phyloP scores from a whole-genome alignment of 331 rosid genomes.

The Spiraea crenata region DNA sequence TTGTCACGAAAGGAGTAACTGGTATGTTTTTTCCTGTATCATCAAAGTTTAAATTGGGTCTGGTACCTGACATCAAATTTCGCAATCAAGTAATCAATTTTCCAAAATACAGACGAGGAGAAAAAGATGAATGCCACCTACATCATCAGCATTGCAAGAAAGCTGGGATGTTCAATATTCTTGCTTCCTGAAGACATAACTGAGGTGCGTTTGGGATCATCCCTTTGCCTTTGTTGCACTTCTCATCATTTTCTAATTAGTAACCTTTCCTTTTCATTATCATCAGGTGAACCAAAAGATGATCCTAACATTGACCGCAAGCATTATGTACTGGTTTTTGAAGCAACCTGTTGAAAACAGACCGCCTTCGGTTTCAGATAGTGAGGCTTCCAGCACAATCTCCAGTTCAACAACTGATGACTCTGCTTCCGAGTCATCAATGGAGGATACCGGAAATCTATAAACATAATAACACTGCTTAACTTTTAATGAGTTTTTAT shows the following conservation, averaged over 20 bases:
- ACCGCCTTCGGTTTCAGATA: constrained; percentile 57
- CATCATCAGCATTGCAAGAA: constrained; percentile 96
- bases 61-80: background rate
- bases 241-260: background rate
- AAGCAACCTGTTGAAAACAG: constrained; percentile 76
- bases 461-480: constrained; percentile 41
- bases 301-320: constrained; percentile 94
- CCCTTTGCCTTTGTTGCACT: background rate
- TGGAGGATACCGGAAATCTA: constrained; percentile 70
- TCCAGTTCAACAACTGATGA: constrained; percentile 88
- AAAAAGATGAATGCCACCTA: constrained; percentile 92
- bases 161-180: constrained; percentile 95
- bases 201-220: constrained; percentile 56
- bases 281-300: constrained; percentile 90
- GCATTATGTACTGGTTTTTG: constrained; percentile 91
- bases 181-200: constrained; percentile 95
- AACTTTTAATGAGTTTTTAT: constrained; percentile 16
- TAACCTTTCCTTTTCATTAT: background rate
- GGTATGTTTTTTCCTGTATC: constrained; percentile 40
- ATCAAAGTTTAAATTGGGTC: background rate
- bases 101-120: constrained; percentile 63
- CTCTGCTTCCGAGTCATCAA: constrained; percentile 88
- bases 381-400: constrained; percentile 73
- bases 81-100: background rate
- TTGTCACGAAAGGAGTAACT: constrained; percentile 79